These are phyloP conservation scores for Ceratorhiza oryzae-sativae DNA, from an alignment of 1,284 basidiomycete species.

Conservation along the genomic window DNA sequence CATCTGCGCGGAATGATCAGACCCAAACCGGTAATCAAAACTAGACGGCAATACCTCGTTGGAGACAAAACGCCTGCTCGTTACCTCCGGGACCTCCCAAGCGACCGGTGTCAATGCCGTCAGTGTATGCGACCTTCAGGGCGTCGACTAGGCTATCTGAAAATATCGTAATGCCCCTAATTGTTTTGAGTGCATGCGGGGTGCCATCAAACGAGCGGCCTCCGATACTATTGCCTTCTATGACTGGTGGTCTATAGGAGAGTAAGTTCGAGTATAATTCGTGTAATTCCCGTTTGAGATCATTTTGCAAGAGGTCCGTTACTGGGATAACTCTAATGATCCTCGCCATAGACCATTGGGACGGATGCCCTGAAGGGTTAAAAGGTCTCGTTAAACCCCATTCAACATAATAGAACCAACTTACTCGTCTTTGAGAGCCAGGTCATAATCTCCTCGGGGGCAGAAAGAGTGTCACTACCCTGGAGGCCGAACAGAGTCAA, in stretches of 20 bases:
- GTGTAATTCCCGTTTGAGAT: background rate
- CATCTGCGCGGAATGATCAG: background rate
- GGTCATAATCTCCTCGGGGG: background rate
- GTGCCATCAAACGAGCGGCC: background rate
- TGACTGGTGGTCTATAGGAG: background rate
- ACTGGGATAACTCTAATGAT: slow-evolving; percentile 14
- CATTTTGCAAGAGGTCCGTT: background rate
- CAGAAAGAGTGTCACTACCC: background rate
- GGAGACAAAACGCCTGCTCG: slow-evolving; percentile 4
- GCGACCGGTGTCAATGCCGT: background rate
- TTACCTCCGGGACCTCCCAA: background rate
- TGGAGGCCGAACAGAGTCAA: background rate
- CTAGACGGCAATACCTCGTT: background rate
- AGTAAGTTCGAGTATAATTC: background rate
- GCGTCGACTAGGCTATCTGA: background rate
- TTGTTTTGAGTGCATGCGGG: slow-evolving; percentile 1
- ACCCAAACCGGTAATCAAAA: background rate
- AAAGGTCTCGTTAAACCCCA: background rate
- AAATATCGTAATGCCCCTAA: background rate
- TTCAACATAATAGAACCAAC: background rate
- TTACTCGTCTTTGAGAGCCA: slow-evolving; percentile 9
- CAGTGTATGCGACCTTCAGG: background rate
- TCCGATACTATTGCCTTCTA: background rate
- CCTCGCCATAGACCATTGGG: slow-evolving; percentile 12
- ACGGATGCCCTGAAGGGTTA: background rate